Evolutionary conservation across 2,329 filamentous ascomycete species (phyloP).

Genomic region (Cladophialophora bantiana): DNA sequence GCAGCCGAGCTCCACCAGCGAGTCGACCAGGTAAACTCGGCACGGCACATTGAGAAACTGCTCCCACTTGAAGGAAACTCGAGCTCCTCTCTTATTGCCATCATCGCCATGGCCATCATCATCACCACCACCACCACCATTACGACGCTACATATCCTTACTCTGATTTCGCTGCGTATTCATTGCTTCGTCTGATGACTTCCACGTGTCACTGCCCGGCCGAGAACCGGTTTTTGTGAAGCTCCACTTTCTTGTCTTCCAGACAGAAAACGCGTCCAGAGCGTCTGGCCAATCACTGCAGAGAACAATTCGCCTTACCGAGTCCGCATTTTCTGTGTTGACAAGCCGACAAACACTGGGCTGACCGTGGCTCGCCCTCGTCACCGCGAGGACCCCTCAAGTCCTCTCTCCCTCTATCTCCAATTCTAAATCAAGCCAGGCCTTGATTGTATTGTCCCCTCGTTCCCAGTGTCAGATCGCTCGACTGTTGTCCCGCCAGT

Average conservation of each 20-base stretch:
- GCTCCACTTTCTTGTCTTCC: slow-evolving; percentile 15
- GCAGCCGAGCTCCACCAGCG: slow-evolving; percentile 15
- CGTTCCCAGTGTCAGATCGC: slow-evolving; percentile 1
- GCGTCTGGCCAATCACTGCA: slow-evolving; percentile 32
- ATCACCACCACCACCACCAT: not conserved
- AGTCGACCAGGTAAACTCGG: not conserved
- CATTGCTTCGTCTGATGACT: slow-evolving; percentile 4
- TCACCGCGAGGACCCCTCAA: slow-evolving; percentile 12
- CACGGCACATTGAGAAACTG: slow-evolving; percentile 3
- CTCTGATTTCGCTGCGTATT: slow-evolving; percentile 3
- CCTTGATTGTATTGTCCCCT: slow-evolving; percentile 1
- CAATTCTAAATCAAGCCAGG: slow-evolving; percentile 9
- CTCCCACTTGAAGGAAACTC: not conserved
- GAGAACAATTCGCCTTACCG: slow-evolving; percentile 5
- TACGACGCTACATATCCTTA: slow-evolving; percentile 14
- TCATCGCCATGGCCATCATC: not conserved
- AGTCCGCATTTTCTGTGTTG: slow-evolving; percentile 36
- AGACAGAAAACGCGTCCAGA: slow-evolving; percentile 30
- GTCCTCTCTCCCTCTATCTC: slow-evolving; percentile 3
- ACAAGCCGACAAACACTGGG: slow-evolving; percentile 26
- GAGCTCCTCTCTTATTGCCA: slow-evolving; percentile 8
- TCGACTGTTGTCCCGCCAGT: not conserved
- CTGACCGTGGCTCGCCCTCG: slow-evolving; percentile 1
- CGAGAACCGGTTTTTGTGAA: slow-evolving; percentile 22
- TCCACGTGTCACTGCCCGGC: slow-evolving; percentile 21